These are phyloP conservation scores for Kluyveromyces lactis DNA, from an alignment of 805 yeast genomes.

Conservation along the genomic window DNA sequence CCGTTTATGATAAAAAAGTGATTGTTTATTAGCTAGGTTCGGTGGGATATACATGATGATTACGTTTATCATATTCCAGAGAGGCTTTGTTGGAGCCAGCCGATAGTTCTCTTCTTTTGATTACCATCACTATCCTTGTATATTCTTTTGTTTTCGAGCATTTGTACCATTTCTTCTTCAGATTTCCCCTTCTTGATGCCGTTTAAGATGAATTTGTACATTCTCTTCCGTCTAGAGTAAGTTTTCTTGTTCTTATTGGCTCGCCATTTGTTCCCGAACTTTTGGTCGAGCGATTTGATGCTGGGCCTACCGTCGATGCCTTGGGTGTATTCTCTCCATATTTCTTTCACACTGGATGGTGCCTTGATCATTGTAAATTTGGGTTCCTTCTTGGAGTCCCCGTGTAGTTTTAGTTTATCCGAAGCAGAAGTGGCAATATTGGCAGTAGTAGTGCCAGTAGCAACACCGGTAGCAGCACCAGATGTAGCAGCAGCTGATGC, in stretches of 20 bases:
- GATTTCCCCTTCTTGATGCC: conserved; percentile 29
- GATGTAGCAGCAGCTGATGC: background rate
- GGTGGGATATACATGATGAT: too few relatives aligned
- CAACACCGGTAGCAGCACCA: too few relatives aligned
- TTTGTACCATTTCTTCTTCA: conserved; percentile 27
- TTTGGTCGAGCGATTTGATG: conserved; percentile 32
- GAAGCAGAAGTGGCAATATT: too few relatives aligned
- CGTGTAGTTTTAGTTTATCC: background rate
- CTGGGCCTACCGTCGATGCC: conserved; percentile 37
- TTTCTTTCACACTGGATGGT: conserved; percentile 27
- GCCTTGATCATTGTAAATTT: conserved; percentile 27
- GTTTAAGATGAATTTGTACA: conserved; percentile 28
- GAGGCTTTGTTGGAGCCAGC: conserved; percentile 31
- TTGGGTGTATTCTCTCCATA: conserved; percentile 33
- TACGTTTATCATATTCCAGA: conserved; percentile 24
- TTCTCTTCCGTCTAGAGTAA: conserved; percentile 29
- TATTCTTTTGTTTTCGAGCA: conserved; percentile 23
- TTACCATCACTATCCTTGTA: conserved; percentile 29
- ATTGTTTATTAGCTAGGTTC: too few relatives aligned
- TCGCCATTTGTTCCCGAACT: conserved; percentile 37
- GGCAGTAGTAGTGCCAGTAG: too few relatives aligned
- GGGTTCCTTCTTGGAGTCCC: conserved; percentile 6
- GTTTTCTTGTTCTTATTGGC: conserved; percentile 29
- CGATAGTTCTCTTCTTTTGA: conserved; percentile 27
- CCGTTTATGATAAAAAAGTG: too few relatives aligned